Evolutionary conservation across 176 grass and related monocot genomes (phyloP).

Genomic region (Triticum dicoccoides): DNA sequence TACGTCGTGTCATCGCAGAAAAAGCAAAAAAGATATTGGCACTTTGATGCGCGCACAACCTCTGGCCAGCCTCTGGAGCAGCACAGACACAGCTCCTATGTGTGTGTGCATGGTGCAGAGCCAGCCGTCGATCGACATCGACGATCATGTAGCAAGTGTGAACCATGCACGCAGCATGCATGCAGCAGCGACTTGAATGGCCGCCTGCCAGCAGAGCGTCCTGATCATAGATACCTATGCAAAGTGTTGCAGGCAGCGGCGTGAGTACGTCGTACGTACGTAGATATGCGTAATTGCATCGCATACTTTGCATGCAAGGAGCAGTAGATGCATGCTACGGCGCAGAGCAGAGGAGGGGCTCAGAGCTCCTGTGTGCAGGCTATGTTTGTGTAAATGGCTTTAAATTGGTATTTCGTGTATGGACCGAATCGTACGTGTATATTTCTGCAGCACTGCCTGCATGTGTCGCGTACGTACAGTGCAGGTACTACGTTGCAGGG

Average conservation of each 20-base stretch:
- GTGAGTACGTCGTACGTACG: not conserved
- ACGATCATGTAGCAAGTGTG: slow-evolving; percentile 29
- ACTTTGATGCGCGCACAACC: not conserved
- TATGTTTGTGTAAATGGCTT: slow-evolving; percentile 15
- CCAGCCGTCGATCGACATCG: not conserved
- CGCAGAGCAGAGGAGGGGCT: not conserved
- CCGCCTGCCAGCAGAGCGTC: not conserved
- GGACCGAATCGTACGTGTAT: not conserved
- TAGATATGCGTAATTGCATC: not conserved
- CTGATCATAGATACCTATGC: not conserved
- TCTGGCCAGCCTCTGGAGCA: not conserved
- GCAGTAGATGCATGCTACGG: slow-evolving; percentile 3
- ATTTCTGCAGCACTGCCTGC: not conserved
- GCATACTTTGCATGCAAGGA: not conserved
- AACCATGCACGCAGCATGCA: not conserved
- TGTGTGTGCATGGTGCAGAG: slow-evolving; percentile 30
- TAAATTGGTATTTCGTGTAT: not conserved
- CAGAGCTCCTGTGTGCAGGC: not conserved
- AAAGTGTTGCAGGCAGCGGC: not conserved
- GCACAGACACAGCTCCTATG: not conserved
- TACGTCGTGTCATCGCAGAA: not conserved
- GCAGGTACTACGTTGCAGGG: too few relatives aligned
- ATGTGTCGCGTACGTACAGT: not conserved
- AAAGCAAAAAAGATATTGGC: not conserved
- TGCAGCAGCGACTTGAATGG: not conserved